These are phyloP conservation scores for Hyaloperonospora arabidopsidis DNA, from an alignment of 352 stramenopile species.

Conservation along the genomic window DNA sequence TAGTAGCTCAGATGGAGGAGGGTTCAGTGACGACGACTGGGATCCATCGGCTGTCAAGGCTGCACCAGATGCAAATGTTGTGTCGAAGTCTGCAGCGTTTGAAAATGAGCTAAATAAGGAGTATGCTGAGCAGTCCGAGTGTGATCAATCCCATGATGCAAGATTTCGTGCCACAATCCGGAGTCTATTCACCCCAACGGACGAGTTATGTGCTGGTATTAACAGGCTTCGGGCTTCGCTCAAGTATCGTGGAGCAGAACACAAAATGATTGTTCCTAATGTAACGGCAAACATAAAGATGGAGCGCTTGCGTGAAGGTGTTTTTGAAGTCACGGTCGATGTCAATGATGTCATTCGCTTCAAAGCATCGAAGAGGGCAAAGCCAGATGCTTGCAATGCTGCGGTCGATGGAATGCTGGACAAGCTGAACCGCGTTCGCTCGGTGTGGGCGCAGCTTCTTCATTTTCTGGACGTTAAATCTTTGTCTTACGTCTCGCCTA, in stretches of 20 bases:
- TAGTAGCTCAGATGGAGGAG: constrained; percentile 28
- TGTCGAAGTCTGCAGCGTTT: constrained; percentile 19
- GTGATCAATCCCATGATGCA: constrained; percentile 32
- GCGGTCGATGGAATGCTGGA: constrained; percentile 52
- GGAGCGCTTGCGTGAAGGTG: constrained; percentile 47
- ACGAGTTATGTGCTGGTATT: constrained; percentile 60
- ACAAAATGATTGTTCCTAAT: constrained; percentile 51
- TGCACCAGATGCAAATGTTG: constrained; percentile 4
- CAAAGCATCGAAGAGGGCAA: constrained; percentile 30
- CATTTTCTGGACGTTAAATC: constrained; percentile 71
- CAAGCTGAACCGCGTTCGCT: constrained; percentile 44
- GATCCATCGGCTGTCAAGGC: constrained; percentile 26
- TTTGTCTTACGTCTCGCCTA: constrained; percentile 33
- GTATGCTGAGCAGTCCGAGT: constrained; percentile 52
- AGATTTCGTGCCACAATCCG: constrained; percentile 61
- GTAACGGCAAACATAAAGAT: constrained; percentile 64
- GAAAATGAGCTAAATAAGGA: constrained; percentile 29
- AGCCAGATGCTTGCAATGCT: constrained; percentile 56
- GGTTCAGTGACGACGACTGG: constrained; percentile 29
- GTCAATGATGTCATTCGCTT: constrained; percentile 61
- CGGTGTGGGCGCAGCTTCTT: constrained; percentile 53
- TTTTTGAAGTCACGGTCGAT: constrained; percentile 48
- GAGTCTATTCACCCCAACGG: constrained; percentile 61
- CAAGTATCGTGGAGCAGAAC: constrained; percentile 46
- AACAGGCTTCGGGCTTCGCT: constrained; percentile 42